Evolutionary conservation across 345 rosid species (phyloP), one percentile per base, ranked within the genome.

Genomic region (Bruguiera sexangula): DNA sequence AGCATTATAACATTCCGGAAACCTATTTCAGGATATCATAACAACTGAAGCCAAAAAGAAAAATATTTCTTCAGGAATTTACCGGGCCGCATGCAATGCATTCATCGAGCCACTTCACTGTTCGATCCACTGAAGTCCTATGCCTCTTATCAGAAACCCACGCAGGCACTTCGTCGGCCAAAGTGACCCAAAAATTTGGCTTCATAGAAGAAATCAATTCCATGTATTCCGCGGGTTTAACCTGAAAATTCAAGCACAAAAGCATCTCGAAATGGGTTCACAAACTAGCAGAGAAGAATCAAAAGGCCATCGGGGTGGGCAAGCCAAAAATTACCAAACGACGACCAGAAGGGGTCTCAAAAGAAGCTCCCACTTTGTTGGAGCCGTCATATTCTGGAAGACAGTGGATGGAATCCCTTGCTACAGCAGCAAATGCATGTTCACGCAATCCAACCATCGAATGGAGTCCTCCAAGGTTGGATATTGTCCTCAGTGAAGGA

Each of bases 151-250:
- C 79, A 60, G 89, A 79, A 22, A 79, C 93, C 89, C 88, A 86
- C 9, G 82, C 85, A 70, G 93, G 91, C 48, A 86, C 93, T 80
- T 90, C 96, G 78, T 90, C 93, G 24, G 93, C 91, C 84, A 88
- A 80, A 70, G 85, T 80, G 50, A 82, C 81, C 89, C 89, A 90
- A 32, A 86, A 43, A 66, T 86, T 80, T 0, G 93, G 91, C 69
- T 61, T 80, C 87, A 86, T 67, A 65, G 93, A 86, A 71, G 87
- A 79, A 73, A 88, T 85, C 84, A 86, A 69, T 65, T 85, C 82
- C 87, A 84, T 72, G 71, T 90, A 88, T 4, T 83, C 87, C 21
- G 36, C 69, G 16, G 96, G 88, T 60, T 85, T 86, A 70, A 90
- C 59, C 96, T 88, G 86, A 76, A 77, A 78, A 43, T 43, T 8